Conservation (phyloP, 202 grass and related monocot species). For the Zizania palustris region DNA sequence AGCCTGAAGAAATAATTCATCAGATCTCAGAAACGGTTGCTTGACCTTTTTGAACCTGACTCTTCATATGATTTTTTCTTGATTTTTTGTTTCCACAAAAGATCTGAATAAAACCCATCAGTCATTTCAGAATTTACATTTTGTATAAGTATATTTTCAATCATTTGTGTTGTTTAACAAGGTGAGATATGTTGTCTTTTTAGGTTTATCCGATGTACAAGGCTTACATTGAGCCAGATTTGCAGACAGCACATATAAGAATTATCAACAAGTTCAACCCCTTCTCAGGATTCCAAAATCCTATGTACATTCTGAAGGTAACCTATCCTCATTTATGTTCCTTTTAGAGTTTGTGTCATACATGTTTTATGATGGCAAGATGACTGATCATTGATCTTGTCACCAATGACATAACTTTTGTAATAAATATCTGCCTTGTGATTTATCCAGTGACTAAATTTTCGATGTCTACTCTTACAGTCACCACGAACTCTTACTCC, state of each 20-base stretch:
- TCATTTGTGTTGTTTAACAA: constrained; percentile 33
- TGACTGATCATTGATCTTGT: not conserved
- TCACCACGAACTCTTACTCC: constrained; percentile 61
- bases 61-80: constrained; percentile 29
- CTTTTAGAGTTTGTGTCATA: constrained; percentile 14
- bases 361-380: constrained; percentile 35
- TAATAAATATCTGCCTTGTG: constrained; percentile 20
- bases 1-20: constrained; percentile 97
- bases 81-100: constrained; percentile 14
- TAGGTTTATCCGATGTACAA: constrained; percentile 99
- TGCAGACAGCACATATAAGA: constrained; percentile 91
- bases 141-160: constrained; percentile 6
- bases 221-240: constrained; percentile 97
- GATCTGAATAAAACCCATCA: constrained; percentile 11
- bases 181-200: constrained; percentile 21
- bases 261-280: constrained; percentile 99
- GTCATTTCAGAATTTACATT: constrained; percentile 21
- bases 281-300: constrained; percentile 95
- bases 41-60: constrained; percentile 45
- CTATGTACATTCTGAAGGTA: constrained; percentile 97
- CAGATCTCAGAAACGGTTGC: constrained; percentile 92
- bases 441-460: constrained; percentile 31
- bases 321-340: not conserved
- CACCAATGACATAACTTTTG: not conserved
- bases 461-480: constrained; percentile 52